Evolutionary conservation across 371 early-diverging fungal species (phyloP).

Genomic region (Mucor indicus): DNA sequence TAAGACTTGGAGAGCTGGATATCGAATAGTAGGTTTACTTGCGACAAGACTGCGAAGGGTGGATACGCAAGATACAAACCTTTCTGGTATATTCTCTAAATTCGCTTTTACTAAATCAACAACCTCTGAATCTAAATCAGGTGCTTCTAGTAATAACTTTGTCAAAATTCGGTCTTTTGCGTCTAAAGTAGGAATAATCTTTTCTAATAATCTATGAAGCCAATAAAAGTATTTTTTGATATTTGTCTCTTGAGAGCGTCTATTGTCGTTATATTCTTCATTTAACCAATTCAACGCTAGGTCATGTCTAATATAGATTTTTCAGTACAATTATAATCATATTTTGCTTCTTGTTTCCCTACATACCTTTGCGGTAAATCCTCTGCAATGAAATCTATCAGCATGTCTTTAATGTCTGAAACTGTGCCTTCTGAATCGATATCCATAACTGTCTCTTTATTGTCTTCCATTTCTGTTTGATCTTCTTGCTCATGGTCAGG

Average conservation of each 20-base stretch:
- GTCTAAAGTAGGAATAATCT: conserved; percentile 28
- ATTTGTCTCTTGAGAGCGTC: not conserved
- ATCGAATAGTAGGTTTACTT: conserved; percentile 27
- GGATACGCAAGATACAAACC: conserved; percentile 41
- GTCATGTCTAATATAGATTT: conserved; percentile 26
- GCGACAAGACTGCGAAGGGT: conserved; percentile 35
- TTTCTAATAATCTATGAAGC: conserved; percentile 31
- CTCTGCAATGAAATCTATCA: conserved; percentile 34
- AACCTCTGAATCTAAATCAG: conserved; percentile 28
- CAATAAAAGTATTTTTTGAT: conserved; percentile 28
- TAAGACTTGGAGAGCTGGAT: conserved; percentile 30
- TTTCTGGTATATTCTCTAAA: conserved; percentile 29
- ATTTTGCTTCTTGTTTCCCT: conserved; percentile 1
- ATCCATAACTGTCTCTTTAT: not conserved
- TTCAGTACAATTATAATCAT: not conserved
- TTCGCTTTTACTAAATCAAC: conserved; percentile 28
- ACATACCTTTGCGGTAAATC: conserved; percentile 30
- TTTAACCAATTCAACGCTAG: conserved; percentile 45
- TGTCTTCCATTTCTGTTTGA: conserved; percentile 3
- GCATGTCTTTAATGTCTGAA: conserved; percentile 24
- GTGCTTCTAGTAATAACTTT: conserved; percentile 41
- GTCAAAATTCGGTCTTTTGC: conserved; percentile 38
- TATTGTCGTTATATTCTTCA: conserved; percentile 34
- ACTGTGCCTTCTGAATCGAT: not conserved
- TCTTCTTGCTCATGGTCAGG: not conserved